Base-by-base conservation (phyloP, 768 basidiomycete genomes). In the Phaeotremella skinneri region DNA sequence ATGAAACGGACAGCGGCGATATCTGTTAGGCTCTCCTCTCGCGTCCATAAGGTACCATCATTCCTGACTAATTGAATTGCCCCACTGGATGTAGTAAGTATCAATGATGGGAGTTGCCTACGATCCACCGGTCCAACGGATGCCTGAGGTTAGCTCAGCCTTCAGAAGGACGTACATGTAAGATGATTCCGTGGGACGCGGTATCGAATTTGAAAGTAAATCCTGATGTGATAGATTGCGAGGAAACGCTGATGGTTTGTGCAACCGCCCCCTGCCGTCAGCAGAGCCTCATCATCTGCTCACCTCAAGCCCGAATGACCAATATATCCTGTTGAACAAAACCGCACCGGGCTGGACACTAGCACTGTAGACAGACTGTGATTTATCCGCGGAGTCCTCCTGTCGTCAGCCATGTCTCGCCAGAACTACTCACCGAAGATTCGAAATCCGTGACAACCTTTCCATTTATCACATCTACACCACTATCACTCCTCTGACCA, bases 21-120 rank as follows among this genome's bases (percentile, higher is more conserved):
- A 1, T 83, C 80, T 0, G 89, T 79, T 9, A 94, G 80, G 1
- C 84, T 82, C 71, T 97, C 92, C 70, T 94, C 91, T 49, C 91
- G 81, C 0, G 82, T 83, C 90, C 91, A 94, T 27, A 82, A 80
- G 27, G 84, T 78, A 32, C 79, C 69, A 27, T 83, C 79, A 23
- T 83, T 81, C 48, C 84, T 79, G 88, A 90, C 90, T 7, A 87
- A 77, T 64, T 91, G 87, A 26, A 92, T 67, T 3, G 88, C 80
- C 9, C 90, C 90, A 1, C 87, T 86, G n/a, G 83, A 83, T 0
- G 88, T 88, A 1, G 85, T 85, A 20, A 90, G 55, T 21, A 70
- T 27, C 4, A 73, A 42, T 1, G 53, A 56, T 7, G 68, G 66
- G 21, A 59, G 48, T 52, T 61, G 65, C 43, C 49, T 58, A 23